Percentiles rank a stretch among this genome's conserved stretches.
Conservation (phyloP, 495 filamentous ascomycete species). For the Xylaria castorea region DNA sequence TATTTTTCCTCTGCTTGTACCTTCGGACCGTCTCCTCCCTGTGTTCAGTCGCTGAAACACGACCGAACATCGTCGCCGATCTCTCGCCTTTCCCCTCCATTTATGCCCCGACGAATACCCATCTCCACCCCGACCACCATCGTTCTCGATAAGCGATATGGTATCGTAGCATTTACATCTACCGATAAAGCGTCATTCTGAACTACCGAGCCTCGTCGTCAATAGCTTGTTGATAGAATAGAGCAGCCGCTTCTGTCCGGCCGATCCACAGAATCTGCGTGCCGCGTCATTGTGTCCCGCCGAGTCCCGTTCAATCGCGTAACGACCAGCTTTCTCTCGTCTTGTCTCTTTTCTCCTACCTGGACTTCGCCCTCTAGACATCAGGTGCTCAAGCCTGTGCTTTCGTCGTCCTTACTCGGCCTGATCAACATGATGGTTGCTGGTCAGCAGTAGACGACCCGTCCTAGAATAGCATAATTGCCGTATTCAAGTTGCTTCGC, state of each 20-base stretch:
- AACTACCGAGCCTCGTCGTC: neutral
- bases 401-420: neutral
- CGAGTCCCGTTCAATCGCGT: neutral
- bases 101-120: neutral
- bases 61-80: neutral
- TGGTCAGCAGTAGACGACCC: neutral
- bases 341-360: neutral
- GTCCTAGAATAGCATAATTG: slow-evolving; percentile 18
- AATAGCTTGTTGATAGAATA: neutral
- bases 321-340: neutral
- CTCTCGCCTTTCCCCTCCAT: neutral
- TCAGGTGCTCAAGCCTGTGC: neutral
- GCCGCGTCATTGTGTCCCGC: slow-evolving; percentile 1
- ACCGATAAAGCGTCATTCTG: neutral
- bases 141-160: neutral
- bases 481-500: slow-evolving; percentile 50
- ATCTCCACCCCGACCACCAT: neutral
- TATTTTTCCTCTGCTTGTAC: neutral
- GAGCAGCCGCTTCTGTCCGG: neutral
- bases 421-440: slow-evolving; percentile 20
- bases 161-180: neutral
- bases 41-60: slow-evolving; percentile 7
- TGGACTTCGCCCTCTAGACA: neutral
- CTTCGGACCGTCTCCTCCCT: slow-evolving; percentile 16
- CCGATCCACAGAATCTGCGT: neutral